Base-by-base conservation (phyloP, 1,284 basidiomycete species). In the Tausonia pullulans region DNA sequence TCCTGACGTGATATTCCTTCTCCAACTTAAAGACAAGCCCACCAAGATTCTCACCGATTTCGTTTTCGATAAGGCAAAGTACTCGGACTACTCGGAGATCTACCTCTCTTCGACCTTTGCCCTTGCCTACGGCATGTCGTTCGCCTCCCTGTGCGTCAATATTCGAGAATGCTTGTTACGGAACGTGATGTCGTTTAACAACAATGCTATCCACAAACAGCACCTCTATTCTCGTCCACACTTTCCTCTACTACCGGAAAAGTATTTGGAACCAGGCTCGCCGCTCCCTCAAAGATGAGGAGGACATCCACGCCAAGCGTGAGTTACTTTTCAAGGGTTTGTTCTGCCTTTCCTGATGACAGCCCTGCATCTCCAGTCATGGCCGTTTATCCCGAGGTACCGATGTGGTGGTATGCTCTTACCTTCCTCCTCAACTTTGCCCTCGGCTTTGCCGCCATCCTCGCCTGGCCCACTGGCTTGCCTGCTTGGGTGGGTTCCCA, bases 191-290 rank as follows among this genome's bases (percentile, higher is more conserved):
- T 27, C 27, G 27, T 1, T 27, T 27, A 27, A 27, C 27, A 27
- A 27, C 27, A 27, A 27, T 27, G 27, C 27, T 27, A 27, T 27
- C 27, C 27, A 27, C 27, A 27, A 27, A 27, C 27, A 27, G 27
- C 27, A 27, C 27, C 27, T 87, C 88, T 60, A 84, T 94, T 44
- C 81, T 98, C 67, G 86, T 93, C 2, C 94, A 98, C 77, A 95
- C 94, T 0, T 63, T 82, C 4, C 64, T 66, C 7, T 66, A 66
- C 48, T 66, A 66, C 43, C 65, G 65, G 3, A 45, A 55, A 39
- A 50, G 4, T 70, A 87, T 93, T 66, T 72, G 79, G 55, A 83
- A 84, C 65, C 84, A 87, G 66, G 83, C 87, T 79, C 80, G 82
- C 62, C 80, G 79, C 60, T 80, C 79, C 39, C 77, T 87, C 52